Base-by-base conservation (phyloP, 2,329 filamentous ascomycete genomes). In the Paracorniculantispora psalliotae region DNA sequence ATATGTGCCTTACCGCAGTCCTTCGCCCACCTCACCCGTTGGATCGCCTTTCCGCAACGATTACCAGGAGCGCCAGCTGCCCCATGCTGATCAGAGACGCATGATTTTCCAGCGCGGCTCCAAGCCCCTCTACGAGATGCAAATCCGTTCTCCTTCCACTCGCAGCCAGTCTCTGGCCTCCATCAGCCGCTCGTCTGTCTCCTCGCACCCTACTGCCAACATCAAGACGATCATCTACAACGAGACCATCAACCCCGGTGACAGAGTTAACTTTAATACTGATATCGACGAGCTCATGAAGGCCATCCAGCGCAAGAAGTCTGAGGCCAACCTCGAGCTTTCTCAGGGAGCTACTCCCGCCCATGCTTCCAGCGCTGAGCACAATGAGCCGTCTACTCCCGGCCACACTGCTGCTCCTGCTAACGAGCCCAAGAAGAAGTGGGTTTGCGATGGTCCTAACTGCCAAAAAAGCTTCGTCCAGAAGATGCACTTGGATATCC, bases 401-500 rank as follows among this genome's bases (percentile, higher is more conserved):
- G 47, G n/a, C 67, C 72, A 55, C 59, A 64, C 57, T 59, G 64
- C 61, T 58, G 63, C 61, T 48, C 64, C 66, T 46, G 65, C 58
- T 4, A 54, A 61, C 62, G 72, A 71, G 62, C 56, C 66, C 33
- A 69, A 67, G 63, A 94, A 86, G 72, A 78, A 86, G 67, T 92
- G 93, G 71, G 76, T 82, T 19, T 99, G 94, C 74, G 82, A 81
- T 21, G 80, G 91, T 41, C 81, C 85, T 8, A 84, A 84, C 43
- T 97, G 93, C 72, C 79, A 81, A 65, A 96, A 94, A 77, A 85
- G 82, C 62, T 97, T 97, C 72, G 85, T 85, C 61, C 93, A 97
- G 70, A 96, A 93, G 75, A 96, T 92, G 1, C 93, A 97, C 67
- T 81, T 97, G 12, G 89, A 94, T 62, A 97, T 96, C 51, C 94